Conservation (phyloP, 768 basidiomycete genomes). For the Suillus ampliporus region DNA sequence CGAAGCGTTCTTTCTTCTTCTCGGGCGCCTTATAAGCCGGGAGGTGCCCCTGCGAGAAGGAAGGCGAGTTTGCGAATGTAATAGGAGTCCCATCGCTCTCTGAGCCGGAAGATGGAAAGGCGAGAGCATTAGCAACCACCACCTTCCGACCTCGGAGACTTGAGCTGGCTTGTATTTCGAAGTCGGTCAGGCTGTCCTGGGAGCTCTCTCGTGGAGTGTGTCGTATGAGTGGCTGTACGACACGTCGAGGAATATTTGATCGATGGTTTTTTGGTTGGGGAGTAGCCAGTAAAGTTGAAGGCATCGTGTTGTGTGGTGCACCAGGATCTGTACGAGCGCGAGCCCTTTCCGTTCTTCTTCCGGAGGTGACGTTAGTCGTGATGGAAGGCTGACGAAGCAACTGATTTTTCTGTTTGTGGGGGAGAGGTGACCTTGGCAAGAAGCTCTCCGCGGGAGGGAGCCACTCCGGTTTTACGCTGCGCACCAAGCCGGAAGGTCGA, state of each 20-base stretch:
- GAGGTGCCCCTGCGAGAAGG: slow-evolving; percentile 24
- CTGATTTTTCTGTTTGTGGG: slow-evolving; percentile 5
- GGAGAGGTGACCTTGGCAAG: neutral
- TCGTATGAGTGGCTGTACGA: slow-evolving; percentile 20
- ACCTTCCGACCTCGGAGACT: slow-evolving; percentile 43
- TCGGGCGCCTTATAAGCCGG: slow-evolving; percentile 29
- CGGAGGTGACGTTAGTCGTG: neutral
- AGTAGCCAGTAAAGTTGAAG: slow-evolving; percentile 13
- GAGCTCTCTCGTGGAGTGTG: slow-evolving; percentile 13
- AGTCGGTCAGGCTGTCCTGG: neutral
- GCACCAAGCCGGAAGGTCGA: neutral
- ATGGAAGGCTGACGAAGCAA: slow-evolving; percentile 9
- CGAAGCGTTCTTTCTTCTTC: slow-evolving; percentile 32
- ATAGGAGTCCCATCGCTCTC: slow-evolving; percentile 38
- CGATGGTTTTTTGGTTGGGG: slow-evolving; percentile 14
- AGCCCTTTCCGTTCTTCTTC: slow-evolving; percentile 24
- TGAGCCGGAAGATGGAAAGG: slow-evolving; percentile 48
- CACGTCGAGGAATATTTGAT: slow-evolving; percentile 34
- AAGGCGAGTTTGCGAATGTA: slow-evolving; percentile 23
- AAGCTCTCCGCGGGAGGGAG: neutral
- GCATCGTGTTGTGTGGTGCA: slow-evolving; percentile 15
- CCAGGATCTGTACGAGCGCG: slow-evolving; percentile 40
- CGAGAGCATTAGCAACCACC: slow-evolving; percentile 51
- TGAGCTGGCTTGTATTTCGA: slow-evolving; percentile 33
- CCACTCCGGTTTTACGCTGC: neutral